Evolutionary conservation across 163 green algal species (phyloP).

Genomic region (Prototheca cutis): DNA sequence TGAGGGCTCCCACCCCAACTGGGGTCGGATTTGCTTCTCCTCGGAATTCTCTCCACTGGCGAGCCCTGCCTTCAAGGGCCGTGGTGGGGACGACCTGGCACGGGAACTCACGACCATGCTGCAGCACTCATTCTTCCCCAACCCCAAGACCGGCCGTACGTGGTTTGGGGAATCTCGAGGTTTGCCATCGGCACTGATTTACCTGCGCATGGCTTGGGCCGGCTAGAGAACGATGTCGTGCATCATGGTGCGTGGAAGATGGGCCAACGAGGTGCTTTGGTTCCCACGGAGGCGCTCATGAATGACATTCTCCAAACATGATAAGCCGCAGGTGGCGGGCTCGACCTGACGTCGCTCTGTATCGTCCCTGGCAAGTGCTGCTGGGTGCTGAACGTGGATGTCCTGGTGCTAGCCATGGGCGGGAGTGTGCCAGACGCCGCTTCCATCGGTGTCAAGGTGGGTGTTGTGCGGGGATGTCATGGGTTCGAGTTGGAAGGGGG

Average conservation of each 20-base stretch:
- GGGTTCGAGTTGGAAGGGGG: no score
- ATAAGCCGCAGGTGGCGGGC: conserved; percentile 6
- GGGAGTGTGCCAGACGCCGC: conserved; percentile 69
- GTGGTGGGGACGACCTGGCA: conserved; percentile 51
- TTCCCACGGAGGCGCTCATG: no score
- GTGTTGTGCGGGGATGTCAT: no score
- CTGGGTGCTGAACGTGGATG: conserved; percentile 76
- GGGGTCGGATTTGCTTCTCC: conserved; percentile 40
- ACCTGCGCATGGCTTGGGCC: no score
- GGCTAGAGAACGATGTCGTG: no score
- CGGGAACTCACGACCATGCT: conserved; percentile 46
- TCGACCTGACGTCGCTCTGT: conserved; percentile 53
- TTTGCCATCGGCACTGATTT: no score
- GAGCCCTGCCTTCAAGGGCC: conserved; percentile 55
- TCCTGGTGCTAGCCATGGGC: conserved; percentile 67
- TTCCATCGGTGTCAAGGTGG: conserved; percentile 45
- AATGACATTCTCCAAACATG: no score
- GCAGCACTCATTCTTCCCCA: conserved; percentile 35
- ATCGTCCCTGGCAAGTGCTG: conserved; percentile 63
- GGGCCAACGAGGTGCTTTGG: no score
- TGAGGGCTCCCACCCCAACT: conserved; percentile 4
- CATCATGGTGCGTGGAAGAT: no score
- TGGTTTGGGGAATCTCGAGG: no score
- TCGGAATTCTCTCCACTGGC: conserved; percentile 74
- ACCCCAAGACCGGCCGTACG: conserved; percentile 1